These are phyloP conservation scores for Dillenia turbinata DNA, from an alignment of 164 flowering plant species.

Conservation along the genomic window DNA sequence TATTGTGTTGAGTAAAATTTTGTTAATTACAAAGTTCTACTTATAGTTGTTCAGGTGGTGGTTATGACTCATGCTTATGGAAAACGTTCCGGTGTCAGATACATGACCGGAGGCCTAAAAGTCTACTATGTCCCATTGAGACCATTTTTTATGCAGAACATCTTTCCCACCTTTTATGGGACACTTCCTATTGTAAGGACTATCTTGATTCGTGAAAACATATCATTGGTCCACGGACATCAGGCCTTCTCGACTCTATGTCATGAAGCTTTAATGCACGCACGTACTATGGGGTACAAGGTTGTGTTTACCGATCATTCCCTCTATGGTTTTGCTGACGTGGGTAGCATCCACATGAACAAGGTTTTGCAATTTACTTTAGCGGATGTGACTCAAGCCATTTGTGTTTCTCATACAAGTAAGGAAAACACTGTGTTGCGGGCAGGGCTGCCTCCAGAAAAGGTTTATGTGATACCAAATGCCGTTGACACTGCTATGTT, in stretches of 20 bases:
- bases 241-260: constrained; percentile 98
- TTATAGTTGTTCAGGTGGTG: constrained; percentile 54
- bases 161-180: constrained; percentile 85
- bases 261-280: constrained; percentile 97
- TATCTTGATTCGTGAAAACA: constrained; percentile 75
- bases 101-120: constrained; percentile 90
- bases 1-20: background rate
- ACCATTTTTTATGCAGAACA: constrained; percentile 85
- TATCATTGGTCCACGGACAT: constrained; percentile 89
- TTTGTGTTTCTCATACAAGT: constrained; percentile 98
- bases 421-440: constrained; percentile 94
- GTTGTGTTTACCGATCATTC: constrained; percentile 96
- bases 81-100: constrained; percentile 85
- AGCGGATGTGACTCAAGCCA: constrained; percentile 88
- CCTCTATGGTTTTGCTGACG: constrained; percentile 94
- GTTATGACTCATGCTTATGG: constrained; percentile 96
- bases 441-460: constrained; percentile 81
- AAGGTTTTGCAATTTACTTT: constrained; percentile 90
- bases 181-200: constrained; percentile 84
- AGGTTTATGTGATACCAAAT: constrained; percentile 93
- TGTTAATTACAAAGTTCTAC: background rate
- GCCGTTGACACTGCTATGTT: constrained; percentile 98
- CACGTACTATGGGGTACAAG: constrained; percentile 93
- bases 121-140: constrained; percentile 90
- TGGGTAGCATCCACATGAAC: constrained; percentile 96